Evolutionary conservation across 2,329 filamentous ascomycete species (phyloP).

Genomic region (Magnaporthiopsis incrustans): DNA sequence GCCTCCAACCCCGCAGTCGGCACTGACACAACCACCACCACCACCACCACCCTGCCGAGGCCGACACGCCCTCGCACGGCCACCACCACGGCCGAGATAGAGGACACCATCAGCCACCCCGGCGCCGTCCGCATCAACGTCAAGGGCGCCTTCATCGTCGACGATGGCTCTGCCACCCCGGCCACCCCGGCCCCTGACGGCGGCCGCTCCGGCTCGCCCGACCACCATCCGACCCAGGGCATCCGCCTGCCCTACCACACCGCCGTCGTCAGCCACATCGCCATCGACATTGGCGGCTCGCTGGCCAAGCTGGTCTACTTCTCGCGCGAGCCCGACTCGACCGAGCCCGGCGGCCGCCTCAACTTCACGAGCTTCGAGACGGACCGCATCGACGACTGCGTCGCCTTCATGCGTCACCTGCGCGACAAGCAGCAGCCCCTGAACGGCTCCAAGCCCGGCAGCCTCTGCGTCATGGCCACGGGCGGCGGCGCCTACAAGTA

Average conservation of each 20-base stretch:
- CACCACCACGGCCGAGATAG: slow-evolving; percentile 49
- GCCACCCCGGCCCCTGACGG: neutral
- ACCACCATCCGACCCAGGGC: slow-evolving; percentile 65
- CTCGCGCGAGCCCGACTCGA: slow-evolving; percentile 73
- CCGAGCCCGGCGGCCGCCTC: slow-evolving; percentile 75
- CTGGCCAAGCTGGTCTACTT: slow-evolving; percentile 97
- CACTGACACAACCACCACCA: neutral
- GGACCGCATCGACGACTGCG: slow-evolving; percentile 84
- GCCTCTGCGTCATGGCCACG: slow-evolving; percentile 89
- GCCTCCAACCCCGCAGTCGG: neutral
- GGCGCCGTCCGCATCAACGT: slow-evolving; percentile 90
- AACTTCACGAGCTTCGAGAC: slow-evolving; percentile 98
- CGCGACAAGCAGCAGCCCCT: slow-evolving; percentile 72
- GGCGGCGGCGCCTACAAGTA: slow-evolving; percentile 95
- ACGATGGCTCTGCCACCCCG: slow-evolving; percentile 17
- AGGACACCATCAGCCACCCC: slow-evolving; percentile 53
- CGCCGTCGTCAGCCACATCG: slow-evolving; percentile 90
- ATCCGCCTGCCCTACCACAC: slow-evolving; percentile 96
- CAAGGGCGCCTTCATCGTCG: slow-evolving; percentile 87
- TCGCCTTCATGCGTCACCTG: slow-evolving; percentile 81
- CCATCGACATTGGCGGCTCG: slow-evolving; percentile 93
- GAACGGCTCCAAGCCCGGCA: slow-evolving; percentile 63
- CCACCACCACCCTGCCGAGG: neutral
- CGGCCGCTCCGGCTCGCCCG: slow-evolving; percentile 2
- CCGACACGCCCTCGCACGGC: slow-evolving; percentile 25